Conservation (phyloP, 306 rosid species). For the Rosa chinensis region DNA sequence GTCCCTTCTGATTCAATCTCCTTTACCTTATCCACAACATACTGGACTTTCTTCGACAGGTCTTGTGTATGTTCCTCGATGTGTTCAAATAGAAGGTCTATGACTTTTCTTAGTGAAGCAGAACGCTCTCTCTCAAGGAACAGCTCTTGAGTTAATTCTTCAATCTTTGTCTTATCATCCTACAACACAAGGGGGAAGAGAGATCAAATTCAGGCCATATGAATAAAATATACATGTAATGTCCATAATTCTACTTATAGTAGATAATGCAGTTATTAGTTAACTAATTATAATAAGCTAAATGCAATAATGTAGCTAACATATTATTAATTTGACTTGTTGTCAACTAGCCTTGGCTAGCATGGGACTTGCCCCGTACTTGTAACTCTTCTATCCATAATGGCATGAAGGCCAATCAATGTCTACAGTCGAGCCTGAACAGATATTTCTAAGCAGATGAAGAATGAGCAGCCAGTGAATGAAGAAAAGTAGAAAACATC, state of each 20-base stretch:
- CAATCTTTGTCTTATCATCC: constrained; percentile 30
- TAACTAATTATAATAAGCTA: neutral
- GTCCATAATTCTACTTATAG: neutral
- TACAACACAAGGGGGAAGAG: neutral
- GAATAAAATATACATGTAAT: neutral
- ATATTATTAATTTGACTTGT: neutral
- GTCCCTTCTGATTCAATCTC: constrained; percentile 32
- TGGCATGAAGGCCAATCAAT: neutral
- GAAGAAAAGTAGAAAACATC: neutral
- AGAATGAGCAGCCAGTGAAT: neutral
- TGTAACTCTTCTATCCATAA: neutral
- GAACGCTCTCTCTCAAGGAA: constrained; percentile 39
- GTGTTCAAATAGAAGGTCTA: constrained; percentile 35
- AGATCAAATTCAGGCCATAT: neutral
- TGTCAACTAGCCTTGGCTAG: neutral
- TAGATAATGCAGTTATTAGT: neutral
- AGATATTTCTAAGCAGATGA: neutral
- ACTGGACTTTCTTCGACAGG: constrained; percentile 26
- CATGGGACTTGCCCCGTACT: neutral
- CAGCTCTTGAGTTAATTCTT: constrained; percentile 31
- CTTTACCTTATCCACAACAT: constrained; percentile 23
- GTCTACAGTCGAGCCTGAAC: neutral
- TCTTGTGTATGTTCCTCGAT: constrained; percentile 36
- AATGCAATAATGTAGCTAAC: neutral
- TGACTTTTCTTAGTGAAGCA: constrained; percentile 34